phyloP scores from a whole-genome alignment of 768 basidiomycete genomes.

The button mushroom (Agaricus bisporus) region DNA sequence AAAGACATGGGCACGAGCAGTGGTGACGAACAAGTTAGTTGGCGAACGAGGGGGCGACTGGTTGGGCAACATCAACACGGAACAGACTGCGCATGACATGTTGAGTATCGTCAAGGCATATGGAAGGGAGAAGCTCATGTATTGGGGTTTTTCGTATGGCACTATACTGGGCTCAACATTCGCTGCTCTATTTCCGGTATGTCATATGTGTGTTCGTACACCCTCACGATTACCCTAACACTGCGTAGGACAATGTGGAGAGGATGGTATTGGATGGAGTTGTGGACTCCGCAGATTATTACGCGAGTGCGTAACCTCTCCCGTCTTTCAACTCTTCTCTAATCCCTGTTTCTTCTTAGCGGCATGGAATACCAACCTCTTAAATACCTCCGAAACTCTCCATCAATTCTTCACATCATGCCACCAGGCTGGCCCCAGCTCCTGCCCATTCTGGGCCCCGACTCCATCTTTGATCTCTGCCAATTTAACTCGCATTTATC shows the following conservation, averaged over 20 bases:
- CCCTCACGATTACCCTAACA: background rate
- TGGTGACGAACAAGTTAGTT: constrained; percentile 26
- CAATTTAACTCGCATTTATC: constrained; percentile 30
- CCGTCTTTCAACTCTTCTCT: background rate
- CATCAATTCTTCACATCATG: constrained; percentile 30
- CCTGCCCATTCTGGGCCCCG: constrained; percentile 33
- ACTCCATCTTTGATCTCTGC: constrained; percentile 24
- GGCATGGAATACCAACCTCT: constrained; percentile 27
- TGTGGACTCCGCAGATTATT: constrained; percentile 35
- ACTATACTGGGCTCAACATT: constrained; percentile 18
- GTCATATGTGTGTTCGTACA: background rate
- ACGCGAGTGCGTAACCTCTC: constrained; percentile 20
- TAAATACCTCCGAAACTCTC: constrained; percentile 31
- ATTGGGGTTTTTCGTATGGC: constrained; percentile 27
- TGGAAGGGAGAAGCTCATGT: constrained; percentile 26
- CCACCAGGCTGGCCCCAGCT: constrained; percentile 26
- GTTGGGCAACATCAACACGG: constrained; percentile 27
- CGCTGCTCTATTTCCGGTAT: constrained; percentile 18
- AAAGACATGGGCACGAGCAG: constrained; percentile 25
- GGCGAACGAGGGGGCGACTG: constrained; percentile 17
- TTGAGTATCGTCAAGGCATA: constrained; percentile 26
- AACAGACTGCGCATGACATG: constrained; percentile 32
- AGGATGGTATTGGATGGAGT: constrained; percentile 35
- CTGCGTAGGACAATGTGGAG: constrained; percentile 29
- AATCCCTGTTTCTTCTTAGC: constrained; percentile 15